These are phyloP conservation scores for Panicum miliaceum DNA, from an alignment of 176 grass and related monocot species.

Conservation along the genomic window DNA sequence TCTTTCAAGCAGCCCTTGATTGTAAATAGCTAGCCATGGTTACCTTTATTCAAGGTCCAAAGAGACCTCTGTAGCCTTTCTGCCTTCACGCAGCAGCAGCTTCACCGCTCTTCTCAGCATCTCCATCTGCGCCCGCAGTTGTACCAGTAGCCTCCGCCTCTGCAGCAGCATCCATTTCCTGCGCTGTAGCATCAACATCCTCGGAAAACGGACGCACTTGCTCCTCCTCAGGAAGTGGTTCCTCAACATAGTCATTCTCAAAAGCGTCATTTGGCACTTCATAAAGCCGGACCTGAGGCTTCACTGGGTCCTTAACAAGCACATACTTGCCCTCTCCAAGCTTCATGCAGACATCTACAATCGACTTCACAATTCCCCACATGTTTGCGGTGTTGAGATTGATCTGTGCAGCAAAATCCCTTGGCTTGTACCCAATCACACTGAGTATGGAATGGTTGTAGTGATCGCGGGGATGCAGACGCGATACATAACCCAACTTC, in stretches of 20 bases:
- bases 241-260: slow-evolving; percentile 93
- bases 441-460: slow-evolving; percentile 79
- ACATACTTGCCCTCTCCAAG: slow-evolving; percentile 90
- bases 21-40: background rate
- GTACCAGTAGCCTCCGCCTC: slow-evolving; percentile 56
- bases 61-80: background rate
- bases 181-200: slow-evolving; percentile 51
- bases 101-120: slow-evolving; percentile 41
- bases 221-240: slow-evolving; percentile 88
- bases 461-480: slow-evolving; percentile 74
- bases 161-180: slow-evolving; percentile 66
- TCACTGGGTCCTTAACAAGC: slow-evolving; percentile 80
- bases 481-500: slow-evolving; percentile 82
- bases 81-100: slow-evolving; percentile 43
- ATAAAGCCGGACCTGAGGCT: slow-evolving; percentile 81
- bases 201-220: slow-evolving; percentile 62
- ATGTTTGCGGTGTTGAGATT: slow-evolving; percentile 86
- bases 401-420: slow-evolving; percentile 82
- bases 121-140: slow-evolving; percentile 18
- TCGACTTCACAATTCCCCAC: slow-evolving; percentile 93
- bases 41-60: slow-evolving; percentile 20
- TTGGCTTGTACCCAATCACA: slow-evolving; percentile 82
- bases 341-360: slow-evolving; percentile 88
- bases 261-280: slow-evolving; percentile 83
- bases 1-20: background rate